Conservation (phyloP, 371 early-diverging fungal genomes). For the Zychaea mexicana region DNA sequence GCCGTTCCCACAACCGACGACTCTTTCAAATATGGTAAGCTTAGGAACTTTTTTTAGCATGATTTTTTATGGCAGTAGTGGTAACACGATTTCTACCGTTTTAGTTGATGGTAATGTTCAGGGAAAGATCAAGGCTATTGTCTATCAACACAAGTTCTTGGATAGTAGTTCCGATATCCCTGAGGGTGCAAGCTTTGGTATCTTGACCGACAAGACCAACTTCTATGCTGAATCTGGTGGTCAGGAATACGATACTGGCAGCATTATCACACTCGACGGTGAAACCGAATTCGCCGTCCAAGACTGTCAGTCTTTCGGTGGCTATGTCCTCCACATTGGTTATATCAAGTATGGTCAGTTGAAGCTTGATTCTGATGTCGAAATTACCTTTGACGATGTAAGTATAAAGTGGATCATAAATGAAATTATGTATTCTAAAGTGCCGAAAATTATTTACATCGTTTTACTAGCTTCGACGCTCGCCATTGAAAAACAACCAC, state of each 20-base stretch:
- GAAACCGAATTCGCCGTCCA: constrained; percentile 90
- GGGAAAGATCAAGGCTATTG: constrained; percentile 75
- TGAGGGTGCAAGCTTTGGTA: constrained; percentile 68
- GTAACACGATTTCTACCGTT: not conserved
- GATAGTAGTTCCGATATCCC: constrained; percentile 52
- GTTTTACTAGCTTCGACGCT: constrained; percentile 70
- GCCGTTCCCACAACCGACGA: constrained; percentile 90
- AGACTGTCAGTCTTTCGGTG: constrained; percentile 95
- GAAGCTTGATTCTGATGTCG: constrained; percentile 69
- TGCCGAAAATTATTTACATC: too few relatives aligned
- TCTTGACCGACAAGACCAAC: constrained; percentile 97
- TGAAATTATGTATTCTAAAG: too few relatives aligned
- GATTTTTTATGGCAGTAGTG: too few relatives aligned
- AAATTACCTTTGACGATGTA: constrained; percentile 83
- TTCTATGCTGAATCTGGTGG: constrained; percentile 99
- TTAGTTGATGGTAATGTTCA: constrained; percentile 66
- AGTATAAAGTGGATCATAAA: too few relatives aligned
- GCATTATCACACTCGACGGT: constrained; percentile 81
- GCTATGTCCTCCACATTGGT: constrained; percentile 98
- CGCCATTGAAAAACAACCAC: constrained; percentile 95
- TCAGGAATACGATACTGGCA: constrained; percentile 98
- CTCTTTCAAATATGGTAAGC: constrained; percentile 77
- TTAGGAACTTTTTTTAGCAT: not conserved
- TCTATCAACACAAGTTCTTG: constrained; percentile 60
- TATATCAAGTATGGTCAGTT: constrained; percentile 88